Percentiles rank a stretch among this genome's conserved stretches.
Evolutionary conservation across 495 filamentous ascomycete genomes (phyloP).

Genomic region (Hyaloscypha hepaticicola): DNA sequence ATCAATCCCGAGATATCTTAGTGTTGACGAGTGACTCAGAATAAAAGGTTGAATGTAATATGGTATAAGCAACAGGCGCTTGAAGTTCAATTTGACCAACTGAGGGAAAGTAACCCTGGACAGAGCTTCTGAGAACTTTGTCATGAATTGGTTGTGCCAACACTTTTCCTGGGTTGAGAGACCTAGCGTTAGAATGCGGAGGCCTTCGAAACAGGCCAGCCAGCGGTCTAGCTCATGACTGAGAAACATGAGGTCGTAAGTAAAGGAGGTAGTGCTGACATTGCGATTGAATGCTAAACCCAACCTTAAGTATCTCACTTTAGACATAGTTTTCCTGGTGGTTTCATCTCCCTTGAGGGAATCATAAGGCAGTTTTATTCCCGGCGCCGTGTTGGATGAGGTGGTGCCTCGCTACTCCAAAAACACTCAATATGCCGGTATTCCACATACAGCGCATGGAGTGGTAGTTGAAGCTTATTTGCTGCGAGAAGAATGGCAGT

Average conservation of each 20-base stretch:
- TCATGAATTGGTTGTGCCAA: not conserved
- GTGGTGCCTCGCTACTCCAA: not conserved
- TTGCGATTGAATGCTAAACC: not conserved
- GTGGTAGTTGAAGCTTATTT: not conserved
- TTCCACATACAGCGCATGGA: not conserved
- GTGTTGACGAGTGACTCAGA: not conserved
- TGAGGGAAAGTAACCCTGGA: not conserved
- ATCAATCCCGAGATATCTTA: not conserved
- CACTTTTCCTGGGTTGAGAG: not conserved
- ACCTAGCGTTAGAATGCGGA: not conserved
- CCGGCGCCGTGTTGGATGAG: not conserved
- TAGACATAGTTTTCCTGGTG: not conserved
- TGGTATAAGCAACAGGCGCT: not conserved
- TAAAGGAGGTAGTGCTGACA: not conserved
- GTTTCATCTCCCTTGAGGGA: not conserved
- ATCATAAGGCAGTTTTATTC: not conserved
- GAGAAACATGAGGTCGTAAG: not conserved
- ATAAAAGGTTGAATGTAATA: not conserved
- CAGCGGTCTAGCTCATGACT: not conserved
- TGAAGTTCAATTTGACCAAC: not conserved
- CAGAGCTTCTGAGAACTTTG: not conserved
- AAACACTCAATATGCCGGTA: not conserved
- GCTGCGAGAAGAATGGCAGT: not conserved
- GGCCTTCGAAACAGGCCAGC: not conserved
- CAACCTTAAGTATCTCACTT: not conserved